A percentile compares a stretch with the other conserved stretches of the same genome.
phyloP scores from a whole-genome alignment of 768 basidiomycete species.

The Gyrodon lividus region DNA sequence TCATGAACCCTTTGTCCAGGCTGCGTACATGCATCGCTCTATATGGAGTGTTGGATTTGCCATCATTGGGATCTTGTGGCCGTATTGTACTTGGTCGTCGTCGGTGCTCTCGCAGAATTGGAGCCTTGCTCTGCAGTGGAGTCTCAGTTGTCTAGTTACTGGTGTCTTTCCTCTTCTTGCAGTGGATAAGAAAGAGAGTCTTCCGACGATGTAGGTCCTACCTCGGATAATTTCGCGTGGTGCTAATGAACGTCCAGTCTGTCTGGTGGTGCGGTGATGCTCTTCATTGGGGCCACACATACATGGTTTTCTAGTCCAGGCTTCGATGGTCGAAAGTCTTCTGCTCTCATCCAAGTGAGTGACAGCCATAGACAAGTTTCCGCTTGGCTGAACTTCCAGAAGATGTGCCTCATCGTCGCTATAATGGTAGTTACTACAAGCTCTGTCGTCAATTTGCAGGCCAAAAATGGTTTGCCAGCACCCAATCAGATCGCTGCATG shows the following conservation, averaged over 20 bases:
- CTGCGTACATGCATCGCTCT: slow-evolving; percentile 66
- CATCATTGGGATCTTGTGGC: slow-evolving; percentile 65
- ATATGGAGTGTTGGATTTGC: slow-evolving; percentile 72
- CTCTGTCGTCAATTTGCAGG: slow-evolving; percentile 60
- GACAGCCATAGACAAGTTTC: neutral
- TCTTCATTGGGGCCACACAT: slow-evolving; percentile 33
- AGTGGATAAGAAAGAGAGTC: slow-evolving; percentile 69
- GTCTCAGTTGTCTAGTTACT: slow-evolving; percentile 47
- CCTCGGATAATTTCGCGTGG: neutral
- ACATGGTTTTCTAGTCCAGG: slow-evolving; percentile 1
- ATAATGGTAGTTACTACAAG: slow-evolving; percentile 54
- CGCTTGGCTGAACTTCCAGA: neutral
- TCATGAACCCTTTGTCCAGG: slow-evolving; percentile 35
- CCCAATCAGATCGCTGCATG: slow-evolving; percentile 64
- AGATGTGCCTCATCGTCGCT: slow-evolving; percentile 46
- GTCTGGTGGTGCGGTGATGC: slow-evolving; percentile 47
- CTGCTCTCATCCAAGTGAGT: slow-evolving; percentile 26
- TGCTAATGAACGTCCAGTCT: slow-evolving; percentile 34
- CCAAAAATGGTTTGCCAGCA: slow-evolving; percentile 63
- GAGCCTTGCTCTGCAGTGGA: slow-evolving; percentile 43
- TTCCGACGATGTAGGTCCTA: slow-evolving; percentile 54
- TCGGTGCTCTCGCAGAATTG: slow-evolving; percentile 26
- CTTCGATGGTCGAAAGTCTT: neutral
- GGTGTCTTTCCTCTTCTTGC: slow-evolving; percentile 69
- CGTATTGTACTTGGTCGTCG: slow-evolving; percentile 49